These are phyloP conservation scores for Fusarium mexicanum DNA, from an alignment of 2,329 filamentous ascomycete genomes.

Conservation along the genomic window DNA sequence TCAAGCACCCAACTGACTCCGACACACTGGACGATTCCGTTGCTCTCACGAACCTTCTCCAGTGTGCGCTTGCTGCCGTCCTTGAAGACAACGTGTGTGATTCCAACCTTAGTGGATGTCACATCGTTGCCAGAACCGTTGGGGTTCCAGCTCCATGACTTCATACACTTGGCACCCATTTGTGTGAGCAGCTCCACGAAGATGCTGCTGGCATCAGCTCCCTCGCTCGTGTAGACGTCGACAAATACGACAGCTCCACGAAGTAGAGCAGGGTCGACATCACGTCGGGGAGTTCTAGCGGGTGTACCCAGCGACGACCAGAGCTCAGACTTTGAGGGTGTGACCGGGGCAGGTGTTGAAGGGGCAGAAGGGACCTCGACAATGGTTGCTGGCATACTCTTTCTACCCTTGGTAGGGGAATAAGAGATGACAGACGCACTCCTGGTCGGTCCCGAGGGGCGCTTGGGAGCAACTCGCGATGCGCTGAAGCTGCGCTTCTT, in stretches of 20 bases:
- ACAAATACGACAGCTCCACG: conserved; percentile 81
- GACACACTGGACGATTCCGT: conserved; percentile 83
- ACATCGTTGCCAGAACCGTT: conserved; percentile 49
- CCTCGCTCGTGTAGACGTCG: conserved; percentile 84
- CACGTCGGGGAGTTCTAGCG: conserved; percentile 63
- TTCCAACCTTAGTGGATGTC: conserved; percentile 67
- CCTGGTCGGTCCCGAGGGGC: conserved; percentile 55
- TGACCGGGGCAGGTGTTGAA: conserved; percentile 44
- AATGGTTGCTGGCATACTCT: conserved; percentile 36
- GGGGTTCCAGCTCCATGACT: conserved; percentile 79
- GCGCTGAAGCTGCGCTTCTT: conserved; percentile 63
- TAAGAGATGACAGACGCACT: conserved; percentile 65
- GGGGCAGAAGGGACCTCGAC: conserved; percentile 43
- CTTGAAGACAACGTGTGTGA: conserved; percentile 92
- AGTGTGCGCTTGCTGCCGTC: conserved; percentile 83
- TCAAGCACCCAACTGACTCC: conserved; percentile 90
- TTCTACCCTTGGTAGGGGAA: conserved; percentile 59
- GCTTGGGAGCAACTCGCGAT: conserved; percentile 57
- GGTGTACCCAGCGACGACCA: conserved; percentile 68
- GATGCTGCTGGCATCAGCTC: conserved; percentile 81
- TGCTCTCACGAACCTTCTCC: conserved; percentile 78
- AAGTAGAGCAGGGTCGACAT: conserved; percentile 65
- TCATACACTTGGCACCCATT: conserved; percentile 84
- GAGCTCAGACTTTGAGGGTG: conserved; percentile 59
- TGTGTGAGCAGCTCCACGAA: conserved; percentile 82